Conservation (phyloP, 768 basidiomycete genomes). For the Tulasnella sp. region DNA sequence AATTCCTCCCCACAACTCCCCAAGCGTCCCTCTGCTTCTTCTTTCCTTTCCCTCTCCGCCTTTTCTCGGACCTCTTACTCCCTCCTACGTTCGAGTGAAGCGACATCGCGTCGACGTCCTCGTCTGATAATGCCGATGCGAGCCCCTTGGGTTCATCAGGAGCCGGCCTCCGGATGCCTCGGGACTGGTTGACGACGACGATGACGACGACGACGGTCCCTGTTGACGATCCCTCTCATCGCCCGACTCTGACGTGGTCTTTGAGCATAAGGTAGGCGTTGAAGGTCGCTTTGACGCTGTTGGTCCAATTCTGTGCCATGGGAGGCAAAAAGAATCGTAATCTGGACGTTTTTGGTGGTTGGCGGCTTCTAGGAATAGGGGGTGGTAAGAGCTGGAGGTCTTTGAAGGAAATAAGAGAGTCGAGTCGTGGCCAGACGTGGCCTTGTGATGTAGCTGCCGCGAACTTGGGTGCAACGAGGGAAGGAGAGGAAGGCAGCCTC, state of each 20-base stretch:
- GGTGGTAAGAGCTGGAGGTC: background rate
- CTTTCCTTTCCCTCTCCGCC: background rate
- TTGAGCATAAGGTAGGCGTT: background rate
- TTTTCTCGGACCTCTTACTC: background rate
- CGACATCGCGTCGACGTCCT: conserved; percentile 8
- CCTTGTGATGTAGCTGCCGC: background rate
- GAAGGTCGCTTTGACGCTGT: background rate
- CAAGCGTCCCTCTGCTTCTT: conserved; percentile 2
- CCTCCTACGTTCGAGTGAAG: conserved; percentile 10
- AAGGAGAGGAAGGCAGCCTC: too few species aligned
- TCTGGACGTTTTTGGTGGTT: background rate
- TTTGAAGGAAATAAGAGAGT: background rate
- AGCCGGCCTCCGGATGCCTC: background rate
- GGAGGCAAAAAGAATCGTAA: background rate
- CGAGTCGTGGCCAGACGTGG: background rate
- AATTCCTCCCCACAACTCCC: conserved; percentile 4
- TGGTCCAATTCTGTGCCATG: background rate
- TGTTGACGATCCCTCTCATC: background rate
- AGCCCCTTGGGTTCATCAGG: conserved; percentile 14
- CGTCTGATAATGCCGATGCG: conserved; percentile 1
- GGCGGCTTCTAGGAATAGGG: background rate
- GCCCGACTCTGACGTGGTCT: background rate
- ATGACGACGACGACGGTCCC: background rate
- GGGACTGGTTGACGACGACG: background rate
- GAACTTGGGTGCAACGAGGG: too few species aligned